Conservation (phyloP, 2,329 filamentous ascomycete genomes). For the Diaporthe citri region DNA sequence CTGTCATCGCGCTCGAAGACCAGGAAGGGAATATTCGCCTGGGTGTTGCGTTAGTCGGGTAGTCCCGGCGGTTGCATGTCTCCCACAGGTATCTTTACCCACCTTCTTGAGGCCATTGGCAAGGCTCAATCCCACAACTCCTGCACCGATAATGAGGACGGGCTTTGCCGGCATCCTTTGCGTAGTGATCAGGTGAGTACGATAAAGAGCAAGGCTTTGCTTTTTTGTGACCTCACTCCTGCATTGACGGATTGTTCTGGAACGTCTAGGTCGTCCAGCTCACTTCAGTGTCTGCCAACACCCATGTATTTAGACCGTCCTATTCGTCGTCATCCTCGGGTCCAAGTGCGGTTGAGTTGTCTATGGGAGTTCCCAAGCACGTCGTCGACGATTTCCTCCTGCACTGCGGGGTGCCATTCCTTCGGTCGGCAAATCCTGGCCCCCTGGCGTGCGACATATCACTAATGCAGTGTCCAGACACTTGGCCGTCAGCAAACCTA, state of each 20-base stretch:
- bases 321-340: background rate
- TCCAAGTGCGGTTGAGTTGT: background rate
- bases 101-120: conserved; percentile 53
- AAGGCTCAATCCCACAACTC: conserved; percentile 53
- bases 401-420: conserved; percentile 9
- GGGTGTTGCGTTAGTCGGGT: background rate
- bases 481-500: background rate
- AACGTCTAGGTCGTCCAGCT: background rate
- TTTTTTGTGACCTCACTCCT: background rate
- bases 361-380: background rate
- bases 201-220: background rate
- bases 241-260: too few relatives aligned
- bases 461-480: conserved; percentile 7
- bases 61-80: background rate
- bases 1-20: conserved; percentile 8
- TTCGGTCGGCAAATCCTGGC: background rate
- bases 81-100: background rate
- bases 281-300: background rate
- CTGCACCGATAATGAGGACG: conserved; percentile 54
- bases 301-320: background rate
- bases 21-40: background rate
- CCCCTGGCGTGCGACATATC: background rate
- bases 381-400: background rate
- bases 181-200: background rate
- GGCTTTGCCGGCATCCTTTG: conserved; percentile 37